Percentiles rank a stretch among this genome's conserved stretches.
phyloP scores from a whole-genome alignment of 352 stramenopile genomes.

The Globisporangium cederbergense region DNA sequence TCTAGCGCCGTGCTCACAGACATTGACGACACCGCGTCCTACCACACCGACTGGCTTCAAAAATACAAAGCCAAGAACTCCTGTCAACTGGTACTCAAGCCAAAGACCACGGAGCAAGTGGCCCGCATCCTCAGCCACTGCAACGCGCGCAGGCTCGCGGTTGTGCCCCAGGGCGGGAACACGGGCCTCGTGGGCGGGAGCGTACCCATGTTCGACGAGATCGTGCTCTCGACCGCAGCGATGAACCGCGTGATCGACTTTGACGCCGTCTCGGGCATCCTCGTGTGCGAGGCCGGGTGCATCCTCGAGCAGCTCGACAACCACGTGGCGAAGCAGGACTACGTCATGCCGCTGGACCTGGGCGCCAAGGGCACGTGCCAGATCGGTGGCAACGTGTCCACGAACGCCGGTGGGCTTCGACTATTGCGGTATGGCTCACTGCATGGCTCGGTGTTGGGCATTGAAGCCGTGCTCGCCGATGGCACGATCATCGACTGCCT shows the following conservation, averaged over 20 bases:
- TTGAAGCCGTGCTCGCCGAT: slow-evolving; percentile 94
- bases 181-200: slow-evolving; percentile 95
- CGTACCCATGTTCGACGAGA: slow-evolving; percentile 90
- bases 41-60: slow-evolving; percentile 80
- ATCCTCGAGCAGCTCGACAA: slow-evolving; percentile 94
- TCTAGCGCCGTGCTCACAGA: slow-evolving; percentile 62
- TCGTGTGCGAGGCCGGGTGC: slow-evolving; percentile 89
- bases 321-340: slow-evolving; percentile 74
- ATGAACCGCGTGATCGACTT: slow-evolving; percentile 92
- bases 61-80: slow-evolving; percentile 67
- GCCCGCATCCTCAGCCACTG: slow-evolving; percentile 91
- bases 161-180: slow-evolving; percentile 97
- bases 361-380: slow-evolving; percentile 95
- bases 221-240: slow-evolving; percentile 91
- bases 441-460: slow-evolving; percentile 91
- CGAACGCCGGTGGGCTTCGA: slow-evolving; percentile 94
- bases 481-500: slow-evolving; percentile 90
- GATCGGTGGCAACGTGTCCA: slow-evolving; percentile 96
- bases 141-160: slow-evolving; percentile 78
- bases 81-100: slow-evolving; percentile 73
- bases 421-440: slow-evolving; percentile 94
- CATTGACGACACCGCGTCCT: slow-evolving; percentile 60
- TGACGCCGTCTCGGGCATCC: slow-evolving; percentile 81
- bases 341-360: slow-evolving; percentile 95
- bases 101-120: slow-evolving; percentile 86